These are phyloP conservation scores for Oenanthe sinensis DNA, from an alignment of 129 eudicot genomes.

Conservation along the genomic window DNA sequence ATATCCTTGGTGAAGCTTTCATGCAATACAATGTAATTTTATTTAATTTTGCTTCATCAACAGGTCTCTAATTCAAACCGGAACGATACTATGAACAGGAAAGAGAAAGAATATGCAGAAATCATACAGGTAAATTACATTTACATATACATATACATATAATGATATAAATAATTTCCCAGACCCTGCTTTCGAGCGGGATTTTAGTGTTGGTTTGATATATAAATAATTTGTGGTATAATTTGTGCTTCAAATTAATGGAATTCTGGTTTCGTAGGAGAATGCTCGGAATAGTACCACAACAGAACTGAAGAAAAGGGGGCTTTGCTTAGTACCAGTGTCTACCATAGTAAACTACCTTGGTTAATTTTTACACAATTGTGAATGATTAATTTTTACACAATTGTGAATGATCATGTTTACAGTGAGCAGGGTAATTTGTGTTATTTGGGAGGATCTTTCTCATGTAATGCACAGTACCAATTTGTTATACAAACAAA, in stretches of 20 bases:
- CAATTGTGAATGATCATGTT: background rate
- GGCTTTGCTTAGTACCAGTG: slow-evolving; percentile 67
- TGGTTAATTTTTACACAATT: slow-evolving; percentile 13
- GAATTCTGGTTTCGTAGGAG: slow-evolving; percentile 22
- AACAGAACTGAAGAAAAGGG: slow-evolving; percentile 49
- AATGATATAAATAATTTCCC: no score
- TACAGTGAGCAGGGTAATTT: background rate
- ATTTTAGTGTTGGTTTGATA: background rate
- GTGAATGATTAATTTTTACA: no score
- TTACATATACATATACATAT: background rate
- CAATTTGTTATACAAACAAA: background rate
- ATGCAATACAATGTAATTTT: background rate
- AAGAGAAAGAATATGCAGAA: slow-evolving; percentile 17
- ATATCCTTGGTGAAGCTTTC: background rate
- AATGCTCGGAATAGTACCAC: slow-evolving; percentile 14
- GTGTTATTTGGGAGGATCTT: background rate
- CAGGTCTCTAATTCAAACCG: slow-evolving; percentile 35
- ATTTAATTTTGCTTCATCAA: background rate
- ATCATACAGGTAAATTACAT: slow-evolving; percentile 27
- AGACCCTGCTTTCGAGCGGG: no score
- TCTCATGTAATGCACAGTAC: background rate
- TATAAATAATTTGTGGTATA: background rate
- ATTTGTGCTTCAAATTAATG: background rate
- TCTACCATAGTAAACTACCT: slow-evolving; percentile 42
- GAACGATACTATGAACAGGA: slow-evolving; percentile 15